phyloP scores from a whole-genome alignment of 2,329 filamentous ascomycete genomes.

The Colletotrichum orchidophilum region DNA sequence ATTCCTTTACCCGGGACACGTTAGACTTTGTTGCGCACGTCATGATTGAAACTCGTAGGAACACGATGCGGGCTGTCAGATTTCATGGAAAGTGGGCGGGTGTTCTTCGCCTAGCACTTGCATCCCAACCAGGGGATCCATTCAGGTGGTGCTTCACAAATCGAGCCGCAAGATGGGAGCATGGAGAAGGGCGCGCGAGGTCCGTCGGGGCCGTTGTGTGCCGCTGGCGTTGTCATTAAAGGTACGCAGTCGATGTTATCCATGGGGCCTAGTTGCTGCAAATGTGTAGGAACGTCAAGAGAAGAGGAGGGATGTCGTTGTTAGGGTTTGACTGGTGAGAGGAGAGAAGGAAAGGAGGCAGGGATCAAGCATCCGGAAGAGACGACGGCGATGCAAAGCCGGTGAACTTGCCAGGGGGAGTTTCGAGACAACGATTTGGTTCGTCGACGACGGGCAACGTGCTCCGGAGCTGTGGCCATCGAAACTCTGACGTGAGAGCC shows the following conservation, averaged over 20 bases:
- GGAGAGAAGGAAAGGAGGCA: neutral
- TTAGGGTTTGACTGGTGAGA: neutral
- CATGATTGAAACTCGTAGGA: constrained; percentile 8
- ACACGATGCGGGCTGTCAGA: constrained; percentile 1
- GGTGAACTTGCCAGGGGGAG: neutral
- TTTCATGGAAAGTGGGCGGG: neutral
- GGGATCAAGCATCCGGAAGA: constrained; percentile 13
- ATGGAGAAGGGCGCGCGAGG: neutral
- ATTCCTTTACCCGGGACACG: neutral
- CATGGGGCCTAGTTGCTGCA: neutral
- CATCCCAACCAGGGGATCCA: constrained; percentile 5
- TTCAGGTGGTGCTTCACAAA: constrained; percentile 1
- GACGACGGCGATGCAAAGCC: constrained; percentile 4
- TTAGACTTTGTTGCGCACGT: neutral
- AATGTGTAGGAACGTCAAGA: neutral
- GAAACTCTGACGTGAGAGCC: neutral
- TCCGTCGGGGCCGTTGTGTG: constrained; percentile 4
- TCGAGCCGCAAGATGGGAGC: neutral
- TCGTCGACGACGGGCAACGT: neutral
- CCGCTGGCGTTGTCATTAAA: neutral
- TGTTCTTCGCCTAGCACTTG: neutral
- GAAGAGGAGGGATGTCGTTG: constrained; percentile 18
- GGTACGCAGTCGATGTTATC: neutral
- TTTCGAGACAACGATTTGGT: neutral
- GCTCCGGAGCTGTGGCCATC: neutral